These are phyloP conservation scores for Diaporthe australafricana DNA, from an alignment of 2,329 filamentous ascomycete genomes.

Conservation along the genomic window DNA sequence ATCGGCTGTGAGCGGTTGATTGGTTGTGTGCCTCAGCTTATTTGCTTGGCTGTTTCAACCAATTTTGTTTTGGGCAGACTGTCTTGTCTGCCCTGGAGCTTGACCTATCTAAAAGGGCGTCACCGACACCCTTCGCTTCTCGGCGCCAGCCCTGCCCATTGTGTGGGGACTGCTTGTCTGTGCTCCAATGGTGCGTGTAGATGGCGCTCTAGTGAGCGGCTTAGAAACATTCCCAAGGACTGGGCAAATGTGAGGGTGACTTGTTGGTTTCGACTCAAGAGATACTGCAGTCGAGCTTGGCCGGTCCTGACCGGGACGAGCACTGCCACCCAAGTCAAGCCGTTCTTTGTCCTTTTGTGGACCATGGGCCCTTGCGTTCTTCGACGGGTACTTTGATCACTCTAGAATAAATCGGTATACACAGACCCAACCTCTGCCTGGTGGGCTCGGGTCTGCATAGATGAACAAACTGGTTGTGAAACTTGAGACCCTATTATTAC, in stretches of 20 bases:
- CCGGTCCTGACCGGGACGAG: no score
- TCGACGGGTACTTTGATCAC: no score
- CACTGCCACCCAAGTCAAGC: no score
- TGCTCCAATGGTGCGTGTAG: neutral
- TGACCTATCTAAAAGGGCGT: no score
- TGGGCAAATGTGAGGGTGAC: neutral
- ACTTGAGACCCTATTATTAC: no score
- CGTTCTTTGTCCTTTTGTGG: no score
- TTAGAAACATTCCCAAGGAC: neutral
- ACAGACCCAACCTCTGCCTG: no score
- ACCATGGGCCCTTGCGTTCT: no score
- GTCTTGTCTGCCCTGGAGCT: neutral
- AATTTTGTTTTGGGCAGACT: conserved; percentile 5
- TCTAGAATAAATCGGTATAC: no score
- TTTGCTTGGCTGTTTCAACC: conserved; percentile 19
- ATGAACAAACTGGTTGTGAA: no score
- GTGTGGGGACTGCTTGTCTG: neutral
- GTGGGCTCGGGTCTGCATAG: no score
- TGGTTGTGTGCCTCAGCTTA: neutral
- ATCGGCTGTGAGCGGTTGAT: neutral
- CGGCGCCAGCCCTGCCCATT: conserved; percentile 4
- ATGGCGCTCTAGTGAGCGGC: neutral
- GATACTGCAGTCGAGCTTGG: no score
- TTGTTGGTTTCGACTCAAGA: neutral
- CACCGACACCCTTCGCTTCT: neutral